A percentile compares a stretch with the other conserved stretches of the same genome.
phyloP scores from a whole-genome alignment of 2,329 filamentous ascomycete genomes.

The Pseudogymnoascus sp. region DNA sequence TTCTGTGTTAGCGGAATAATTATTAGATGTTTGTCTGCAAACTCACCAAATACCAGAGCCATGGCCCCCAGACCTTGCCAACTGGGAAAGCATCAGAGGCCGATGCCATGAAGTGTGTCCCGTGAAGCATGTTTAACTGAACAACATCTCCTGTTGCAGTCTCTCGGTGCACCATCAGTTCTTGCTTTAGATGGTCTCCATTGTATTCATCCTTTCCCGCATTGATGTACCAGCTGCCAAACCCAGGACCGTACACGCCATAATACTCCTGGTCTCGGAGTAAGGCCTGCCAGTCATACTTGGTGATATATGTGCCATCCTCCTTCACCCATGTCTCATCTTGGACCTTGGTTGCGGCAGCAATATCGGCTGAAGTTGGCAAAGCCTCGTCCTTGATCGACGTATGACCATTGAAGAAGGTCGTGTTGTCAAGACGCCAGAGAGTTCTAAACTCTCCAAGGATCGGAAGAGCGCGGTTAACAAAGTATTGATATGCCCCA shows the following conservation, averaged over 20 bases:
- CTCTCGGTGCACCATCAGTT: conserved; percentile 47
- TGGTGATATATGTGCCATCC: conserved; percentile 42
- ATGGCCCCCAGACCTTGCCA: conserved; percentile 41
- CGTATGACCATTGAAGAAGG: conserved; percentile 42
- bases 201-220: conserved; percentile 48
- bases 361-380: conserved; percentile 39
- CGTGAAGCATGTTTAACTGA: conserved; percentile 50
- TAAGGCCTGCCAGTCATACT: conserved; percentile 36
- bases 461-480: conserved; percentile 42
- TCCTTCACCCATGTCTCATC: conserved; percentile 47
- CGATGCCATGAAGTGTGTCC: conserved; percentile 41
- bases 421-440: conserved; percentile 43
- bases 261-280: conserved; percentile 39
- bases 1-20: background rate
- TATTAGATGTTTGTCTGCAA: background rate
- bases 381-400: conserved; percentile 41
- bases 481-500: conserved; percentile 51
- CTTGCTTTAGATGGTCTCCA: conserved; percentile 47
- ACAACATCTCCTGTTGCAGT: conserved; percentile 45
- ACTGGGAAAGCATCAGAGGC: conserved; percentile 33
- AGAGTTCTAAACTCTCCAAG: conserved; percentile 47
- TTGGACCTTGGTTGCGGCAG: conserved; percentile 42
- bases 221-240: conserved; percentile 48
- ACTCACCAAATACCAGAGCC: conserved; percentile 37
- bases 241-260: conserved; percentile 44